Base-by-base conservation (phyloP, 805 yeast species). In the Candida xiaguanensis region DNA sequence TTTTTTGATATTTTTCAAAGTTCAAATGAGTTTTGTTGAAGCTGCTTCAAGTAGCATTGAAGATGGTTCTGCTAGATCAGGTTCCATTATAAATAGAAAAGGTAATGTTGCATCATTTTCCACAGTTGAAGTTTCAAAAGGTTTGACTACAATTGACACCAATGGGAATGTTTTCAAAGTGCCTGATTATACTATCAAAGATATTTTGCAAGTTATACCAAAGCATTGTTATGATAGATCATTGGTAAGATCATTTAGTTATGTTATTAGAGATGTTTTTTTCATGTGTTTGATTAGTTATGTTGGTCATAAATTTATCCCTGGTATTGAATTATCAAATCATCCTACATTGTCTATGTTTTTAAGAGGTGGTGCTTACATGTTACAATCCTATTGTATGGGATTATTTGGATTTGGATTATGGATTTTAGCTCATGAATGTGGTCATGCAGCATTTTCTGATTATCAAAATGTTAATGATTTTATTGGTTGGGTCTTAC, bases 371-470 rank as follows among this genome's bases (percentile, higher is more conserved):
- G 55, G 65, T 5, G 73, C 76, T 34, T 85, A 93, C 91, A 49
- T 70, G 34, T 61, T 58, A 13, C 80, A 83, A 55, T 61, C 78
- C 13, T 55, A 72, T 38, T 55, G 65, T 33, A 75, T 77, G 46
- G 75, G 80, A 39, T 60, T 75, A 42, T 69, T 75, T 47, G 77
- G 78, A 5, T 70, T 75, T 41, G 83, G 84, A 31, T 56, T 77
- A 37, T 78, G 82, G 83, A 74, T 78, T 45, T 57, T 78, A 54
- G 81, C 80, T 34, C 82, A 77, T 54, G 82, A 77, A 59, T 78
- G 83, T 65, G 82, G 83, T 30, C 84, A 78, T 55, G 74, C 72
- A 38, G 82, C 82, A 14, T 78, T 78, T 53, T 70, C 78, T 27
- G 80, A 77, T 49, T 74, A 74, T 50, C 67, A 63, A 42, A 56